These are phyloP conservation scores for Phyllosticta ampelicida DNA, from an alignment of 2,329 filamentous ascomycete genomes.

Conservation along the genomic window DNA sequence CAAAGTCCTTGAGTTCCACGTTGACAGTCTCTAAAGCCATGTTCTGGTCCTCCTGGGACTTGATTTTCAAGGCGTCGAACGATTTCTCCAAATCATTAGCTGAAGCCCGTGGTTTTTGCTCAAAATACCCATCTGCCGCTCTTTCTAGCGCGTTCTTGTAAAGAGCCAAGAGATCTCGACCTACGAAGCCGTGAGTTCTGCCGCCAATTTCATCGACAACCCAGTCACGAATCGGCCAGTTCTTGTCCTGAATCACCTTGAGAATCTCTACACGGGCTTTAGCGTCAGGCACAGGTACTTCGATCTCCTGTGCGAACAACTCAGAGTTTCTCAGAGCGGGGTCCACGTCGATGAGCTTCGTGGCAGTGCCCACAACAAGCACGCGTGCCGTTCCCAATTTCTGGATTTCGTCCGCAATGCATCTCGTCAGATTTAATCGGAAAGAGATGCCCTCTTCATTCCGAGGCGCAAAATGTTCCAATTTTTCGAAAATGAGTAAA, in stretches of 20 bases:
- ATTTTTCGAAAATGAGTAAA: conserved; percentile 66
- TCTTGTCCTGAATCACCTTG: conserved; percentile 24
- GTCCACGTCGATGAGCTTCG: conserved; percentile 63
- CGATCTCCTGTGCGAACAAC: conserved; percentile 57
- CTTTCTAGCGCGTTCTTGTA: conserved; percentile 9
- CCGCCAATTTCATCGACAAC: conserved; percentile 54
- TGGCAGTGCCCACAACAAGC: conserved; percentile 64
- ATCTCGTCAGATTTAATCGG: not conserved
- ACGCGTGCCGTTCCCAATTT: conserved; percentile 38
- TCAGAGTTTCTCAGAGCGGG: conserved; percentile 52
- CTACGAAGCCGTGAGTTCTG: conserved; percentile 79
- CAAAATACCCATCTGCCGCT: conserved; percentile 2
- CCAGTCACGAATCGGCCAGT: conserved; percentile 27
- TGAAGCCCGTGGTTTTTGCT: not conserved
- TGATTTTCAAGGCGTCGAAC: not conserved
- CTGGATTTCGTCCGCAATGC: conserved; percentile 5
- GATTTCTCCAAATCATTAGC: not conserved
- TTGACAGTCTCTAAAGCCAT: not conserved
- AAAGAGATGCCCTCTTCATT: conserved; percentile 30
- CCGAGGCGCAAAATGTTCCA: conserved; percentile 59
- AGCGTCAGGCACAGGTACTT: conserved; percentile 67
- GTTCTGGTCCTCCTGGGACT: not conserved
- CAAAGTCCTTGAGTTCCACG: conserved; percentile 42
- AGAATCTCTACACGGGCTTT: conserved; percentile 64
- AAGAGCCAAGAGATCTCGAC: conserved; percentile 61